A percentile compares a stretch with the other conserved stretches of the same genome.
Conservation (phyloP, 2,329 filamentous ascomycete genomes). For the Fusarium mexicanum region DNA sequence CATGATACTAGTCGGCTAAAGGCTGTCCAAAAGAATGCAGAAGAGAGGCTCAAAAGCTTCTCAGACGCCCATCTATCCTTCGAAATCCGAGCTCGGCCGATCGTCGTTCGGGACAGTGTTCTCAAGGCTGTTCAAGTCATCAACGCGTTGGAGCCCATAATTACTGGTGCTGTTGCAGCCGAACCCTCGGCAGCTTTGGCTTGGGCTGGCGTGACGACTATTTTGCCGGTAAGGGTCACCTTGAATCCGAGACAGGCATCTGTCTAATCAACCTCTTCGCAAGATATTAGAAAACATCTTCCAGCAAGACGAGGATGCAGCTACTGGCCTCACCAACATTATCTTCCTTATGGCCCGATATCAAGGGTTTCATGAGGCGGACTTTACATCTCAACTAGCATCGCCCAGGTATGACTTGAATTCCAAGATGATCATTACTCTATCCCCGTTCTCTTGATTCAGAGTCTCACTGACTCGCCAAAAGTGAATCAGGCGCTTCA, state of each 20-base stretch:
- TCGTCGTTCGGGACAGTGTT: fast-evolving
- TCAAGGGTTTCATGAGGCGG: fast-evolving
- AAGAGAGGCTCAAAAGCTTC: fast-evolving
- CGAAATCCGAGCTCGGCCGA: fast-evolving
- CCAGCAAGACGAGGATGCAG: background rate
- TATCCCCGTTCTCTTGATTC: no score
- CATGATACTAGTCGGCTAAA: fast-evolving
- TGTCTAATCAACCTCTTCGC: fast-evolving
- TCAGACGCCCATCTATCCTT: fast-evolving
- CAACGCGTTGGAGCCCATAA: background rate
- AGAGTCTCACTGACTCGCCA: no score
- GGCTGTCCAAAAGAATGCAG: background rate
- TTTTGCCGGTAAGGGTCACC: fast-evolving
- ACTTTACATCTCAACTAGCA: background rate
- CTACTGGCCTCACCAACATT: background rate
- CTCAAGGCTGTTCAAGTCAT: no score
- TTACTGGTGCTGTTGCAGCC: background rate
- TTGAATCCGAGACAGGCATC: fast-evolving
- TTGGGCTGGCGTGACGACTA: background rate
- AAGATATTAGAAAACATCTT: background rate
- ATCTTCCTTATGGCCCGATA: background rate
- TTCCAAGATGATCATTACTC: no score
- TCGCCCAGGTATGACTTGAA: no score
- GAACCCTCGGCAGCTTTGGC: background rate
- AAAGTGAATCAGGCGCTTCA: no score